These are phyloP conservation scores for Coemansia sp. DNA, from an alignment of 192 early-diverging fungal species.

Conservation along the genomic window DNA sequence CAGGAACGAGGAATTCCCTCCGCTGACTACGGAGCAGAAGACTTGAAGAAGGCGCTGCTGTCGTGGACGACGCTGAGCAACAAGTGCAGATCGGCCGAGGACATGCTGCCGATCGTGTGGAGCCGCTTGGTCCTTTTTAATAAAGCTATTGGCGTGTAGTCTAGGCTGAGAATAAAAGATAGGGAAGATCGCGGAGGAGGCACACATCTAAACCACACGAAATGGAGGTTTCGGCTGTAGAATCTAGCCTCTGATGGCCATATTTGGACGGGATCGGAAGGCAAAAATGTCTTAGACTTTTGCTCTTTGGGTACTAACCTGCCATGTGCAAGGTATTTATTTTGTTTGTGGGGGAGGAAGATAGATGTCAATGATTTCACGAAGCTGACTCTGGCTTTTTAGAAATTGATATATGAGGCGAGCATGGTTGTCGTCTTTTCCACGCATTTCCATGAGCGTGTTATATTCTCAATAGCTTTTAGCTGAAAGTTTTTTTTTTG, in stretches of 20 bases:
- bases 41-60: constrained; percentile 25
- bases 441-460: too few relatives aligned
- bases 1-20: constrained; percentile 53
- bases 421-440: not conserved
- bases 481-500: not conserved
- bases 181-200: not conserved
- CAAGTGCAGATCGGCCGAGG: not conserved
- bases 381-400: not conserved
- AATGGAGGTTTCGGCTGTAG: not conserved
- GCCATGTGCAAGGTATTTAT: not conserved
- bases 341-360: not conserved
- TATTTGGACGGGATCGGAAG: too few relatives aligned
- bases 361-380: not conserved
- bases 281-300: too few relatives aligned
- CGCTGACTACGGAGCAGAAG: constrained; percentile 13
- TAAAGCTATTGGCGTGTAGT: not conserved
- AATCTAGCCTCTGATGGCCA: constrained; percentile 3
- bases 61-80: constrained; percentile 22
- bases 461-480: not conserved
- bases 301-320: too few relatives aligned
- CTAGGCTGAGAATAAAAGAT: not conserved
- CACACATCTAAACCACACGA: too few relatives aligned
- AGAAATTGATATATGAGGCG: not conserved
- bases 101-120: constrained; percentile 43
- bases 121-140: constrained; percentile 38